Conservation (phyloP, 768 basidiomycete species). For the Lactarius sp. region DNA sequence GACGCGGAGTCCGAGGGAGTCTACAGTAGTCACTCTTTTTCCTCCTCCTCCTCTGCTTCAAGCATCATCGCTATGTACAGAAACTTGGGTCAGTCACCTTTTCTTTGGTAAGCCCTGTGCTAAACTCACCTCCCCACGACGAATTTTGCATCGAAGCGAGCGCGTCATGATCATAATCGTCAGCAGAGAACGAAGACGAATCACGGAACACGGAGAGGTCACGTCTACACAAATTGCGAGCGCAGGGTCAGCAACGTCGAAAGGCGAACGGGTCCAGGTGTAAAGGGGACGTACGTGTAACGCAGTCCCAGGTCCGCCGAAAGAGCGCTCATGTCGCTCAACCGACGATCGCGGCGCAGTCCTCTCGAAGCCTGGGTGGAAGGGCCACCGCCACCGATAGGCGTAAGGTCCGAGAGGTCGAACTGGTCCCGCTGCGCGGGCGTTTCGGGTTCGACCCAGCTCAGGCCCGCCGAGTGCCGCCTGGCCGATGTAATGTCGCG, state of each 20-base stretch:
- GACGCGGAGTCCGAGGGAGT: background rate
- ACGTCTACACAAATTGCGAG: slow-evolving; percentile 24
- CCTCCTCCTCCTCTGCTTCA: slow-evolving; percentile 42
- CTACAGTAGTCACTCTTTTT: slow-evolving; percentile 13
- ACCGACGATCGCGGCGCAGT: slow-evolving; percentile 52
- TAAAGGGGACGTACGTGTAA: slow-evolving; percentile 42
- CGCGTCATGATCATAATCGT: slow-evolving; percentile 40
- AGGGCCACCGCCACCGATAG: slow-evolving; percentile 30
- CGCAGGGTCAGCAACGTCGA: background rate
- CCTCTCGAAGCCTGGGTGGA: slow-evolving; percentile 40
- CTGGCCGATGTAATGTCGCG: slow-evolving; percentile 49
- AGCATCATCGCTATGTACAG: slow-evolving; percentile 38
- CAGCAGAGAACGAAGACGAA: slow-evolving; percentile 25
- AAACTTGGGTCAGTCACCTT: background rate
- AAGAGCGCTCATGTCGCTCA: slow-evolving; percentile 57
- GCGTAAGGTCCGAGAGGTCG: slow-evolving; percentile 37
- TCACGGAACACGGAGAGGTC: slow-evolving; percentile 30
- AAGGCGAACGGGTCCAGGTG: background rate
- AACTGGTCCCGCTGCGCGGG: slow-evolving; percentile 36
- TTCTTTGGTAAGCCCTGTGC: background rate
- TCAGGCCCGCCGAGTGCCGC: slow-evolving; percentile 21
- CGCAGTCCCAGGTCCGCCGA: slow-evolving; percentile 44
- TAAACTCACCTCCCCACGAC: slow-evolving; percentile 61
- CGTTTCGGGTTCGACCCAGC: slow-evolving; percentile 27
- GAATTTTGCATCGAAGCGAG: slow-evolving; percentile 58